A percentile compares a stretch with the other conserved stretches of the same genome.
Conservation (phyloP, 805 yeast genomes). For the Suhomyces sp. region DNA sequence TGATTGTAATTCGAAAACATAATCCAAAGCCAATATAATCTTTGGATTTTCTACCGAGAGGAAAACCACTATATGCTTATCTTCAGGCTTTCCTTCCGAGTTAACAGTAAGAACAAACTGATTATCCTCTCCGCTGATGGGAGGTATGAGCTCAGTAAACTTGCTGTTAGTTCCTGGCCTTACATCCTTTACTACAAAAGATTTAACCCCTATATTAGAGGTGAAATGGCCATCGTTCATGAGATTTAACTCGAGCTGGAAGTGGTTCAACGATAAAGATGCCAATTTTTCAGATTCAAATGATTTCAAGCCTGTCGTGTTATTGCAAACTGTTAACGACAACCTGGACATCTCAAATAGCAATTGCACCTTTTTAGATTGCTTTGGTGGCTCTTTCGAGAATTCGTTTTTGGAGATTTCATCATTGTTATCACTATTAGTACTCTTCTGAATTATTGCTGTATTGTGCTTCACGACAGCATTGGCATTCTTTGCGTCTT, state of each 20-base stretch:
- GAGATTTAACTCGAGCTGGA: constrained; percentile 50
- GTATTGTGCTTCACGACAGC: constrained; percentile 33
- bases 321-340: constrained; percentile 58
- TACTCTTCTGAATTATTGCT: not conserved
- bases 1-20: constrained; percentile 68
- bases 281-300: constrained; percentile 36
- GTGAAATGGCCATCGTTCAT: constrained; percentile 52
- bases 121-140: constrained; percentile 54
- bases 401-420: not conserved
- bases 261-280: constrained; percentile 51
- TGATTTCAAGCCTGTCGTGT: constrained; percentile 37
- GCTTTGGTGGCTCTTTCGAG: constrained; percentile 17
- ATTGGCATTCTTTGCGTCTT: constrained; percentile 67
- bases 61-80: constrained; percentile 45
- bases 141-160: constrained; percentile 80
- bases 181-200: constrained; percentile 77
- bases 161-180: constrained; percentile 60
- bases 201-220: constrained; percentile 61
- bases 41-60: constrained; percentile 77
- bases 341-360: constrained; percentile 60
- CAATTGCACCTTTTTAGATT: constrained; percentile 42
- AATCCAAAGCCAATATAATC: constrained; percentile 80
- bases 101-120: constrained; percentile 64
- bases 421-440: not conserved
- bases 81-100: constrained; percentile 39